Evolutionary conservation across 768 basidiomycete species (phyloP).

Genomic region (Suillus variegatus): DNA sequence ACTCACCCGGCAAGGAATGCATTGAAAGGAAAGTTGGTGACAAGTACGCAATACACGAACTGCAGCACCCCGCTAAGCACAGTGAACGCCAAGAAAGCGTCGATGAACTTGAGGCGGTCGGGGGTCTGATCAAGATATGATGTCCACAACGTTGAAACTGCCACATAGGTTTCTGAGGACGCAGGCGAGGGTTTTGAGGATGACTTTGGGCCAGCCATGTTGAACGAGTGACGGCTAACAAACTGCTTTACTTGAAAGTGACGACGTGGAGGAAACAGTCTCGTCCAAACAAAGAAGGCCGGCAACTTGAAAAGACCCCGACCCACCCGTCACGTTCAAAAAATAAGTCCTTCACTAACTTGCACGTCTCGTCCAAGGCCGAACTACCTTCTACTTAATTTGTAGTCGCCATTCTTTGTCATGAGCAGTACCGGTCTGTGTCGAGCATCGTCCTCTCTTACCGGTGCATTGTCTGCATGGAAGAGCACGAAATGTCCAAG

Average conservation of each 20-base stretch:
- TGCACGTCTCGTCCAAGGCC: conserved; percentile 1
- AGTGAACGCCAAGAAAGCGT: conserved; percentile 89
- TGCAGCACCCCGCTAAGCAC: conserved; percentile 89
- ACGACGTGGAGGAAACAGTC: conserved; percentile 24
- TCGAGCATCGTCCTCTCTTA: conserved; percentile 24
- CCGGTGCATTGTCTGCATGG: conserved; percentile 16
- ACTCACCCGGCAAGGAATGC: conserved; percentile 94
- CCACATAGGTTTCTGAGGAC: conserved; percentile 24
- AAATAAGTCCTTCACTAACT: conserved; percentile 13
- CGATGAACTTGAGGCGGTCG: conserved; percentile 89
- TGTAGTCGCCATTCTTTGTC: neutral
- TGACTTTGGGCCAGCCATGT: conserved; percentile 42
- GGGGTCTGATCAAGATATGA: conserved; percentile 80
- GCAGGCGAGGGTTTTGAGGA: conserved; percentile 19
- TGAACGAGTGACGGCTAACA: conserved; percentile 12
- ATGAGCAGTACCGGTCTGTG: conserved; percentile 26
- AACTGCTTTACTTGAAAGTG: conserved; percentile 2
- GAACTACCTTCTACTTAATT: neutral
- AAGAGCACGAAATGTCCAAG: conserved; percentile 15
- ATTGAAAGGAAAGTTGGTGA: conserved; percentile 96
- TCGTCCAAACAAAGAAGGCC: conserved; percentile 15
- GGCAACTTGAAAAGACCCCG: conserved; percentile 19
- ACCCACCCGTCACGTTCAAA: conserved; percentile 9
- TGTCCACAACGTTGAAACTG: conserved; percentile 64
- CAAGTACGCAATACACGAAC: conserved; percentile 87